Percentiles rank a stretch among this genome's conserved stretches.
Evolutionary conservation across 805 yeast species (phyloP).

Genomic region (Pichia deserticola): DNA sequence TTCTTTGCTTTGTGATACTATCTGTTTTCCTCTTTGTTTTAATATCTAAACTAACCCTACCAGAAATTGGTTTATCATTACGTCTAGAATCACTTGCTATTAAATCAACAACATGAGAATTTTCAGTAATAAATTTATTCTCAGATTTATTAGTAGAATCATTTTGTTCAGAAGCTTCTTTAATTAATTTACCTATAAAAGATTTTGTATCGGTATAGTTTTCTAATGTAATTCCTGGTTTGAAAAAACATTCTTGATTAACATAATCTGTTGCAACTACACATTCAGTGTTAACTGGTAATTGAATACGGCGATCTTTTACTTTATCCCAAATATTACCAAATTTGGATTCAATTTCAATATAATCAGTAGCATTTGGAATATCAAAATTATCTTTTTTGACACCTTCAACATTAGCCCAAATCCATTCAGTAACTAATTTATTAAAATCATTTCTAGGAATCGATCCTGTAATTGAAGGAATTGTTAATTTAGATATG

Average conservation of each 20-base stretch:
- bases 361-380: constrained; percentile 38
- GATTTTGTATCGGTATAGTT: constrained; percentile 51
- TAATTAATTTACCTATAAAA: constrained; percentile 47
- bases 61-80: constrained; percentile 55
- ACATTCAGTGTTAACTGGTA: constrained; percentile 66
- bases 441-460: constrained; percentile 78
- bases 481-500: constrained; percentile 20
- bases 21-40: constrained; percentile 60
- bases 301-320: constrained; percentile 51
- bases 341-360: constrained; percentile 70
- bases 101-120: constrained; percentile 55
- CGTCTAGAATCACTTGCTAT: constrained; percentile 56
- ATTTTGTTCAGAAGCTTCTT: constrained; percentile 16
- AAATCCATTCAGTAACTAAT: constrained; percentile 82
- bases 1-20: constrained; percentile 64
- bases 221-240: constrained; percentile 57
- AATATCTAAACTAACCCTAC: constrained; percentile 62
- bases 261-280: constrained; percentile 44
- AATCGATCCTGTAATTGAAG: constrained; percentile 63
- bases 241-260: constrained; percentile 47
- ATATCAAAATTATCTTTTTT: constrained; percentile 36
- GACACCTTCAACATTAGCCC: constrained; percentile 67
- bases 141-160: constrained; percentile 4
- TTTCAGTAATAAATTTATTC: constrained; percentile 51
- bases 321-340: constrained; percentile 63